Conservation (phyloP, 495 filamentous ascomycete genomes). For the Xylaria cubensis region DNA sequence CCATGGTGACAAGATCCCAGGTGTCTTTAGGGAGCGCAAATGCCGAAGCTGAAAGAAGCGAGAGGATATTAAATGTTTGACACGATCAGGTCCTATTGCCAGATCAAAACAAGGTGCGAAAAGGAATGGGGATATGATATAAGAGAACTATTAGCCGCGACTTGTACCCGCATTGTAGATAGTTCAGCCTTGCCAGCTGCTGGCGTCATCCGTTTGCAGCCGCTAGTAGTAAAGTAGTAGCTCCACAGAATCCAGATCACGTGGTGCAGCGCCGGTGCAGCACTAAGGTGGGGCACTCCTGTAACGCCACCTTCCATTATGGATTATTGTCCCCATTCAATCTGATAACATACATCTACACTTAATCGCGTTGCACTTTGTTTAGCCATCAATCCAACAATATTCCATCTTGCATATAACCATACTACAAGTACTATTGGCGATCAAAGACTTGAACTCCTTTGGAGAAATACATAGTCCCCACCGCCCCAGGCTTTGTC, state of each 20-base stretch:
- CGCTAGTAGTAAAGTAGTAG: neutral
- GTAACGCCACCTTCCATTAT: neutral
- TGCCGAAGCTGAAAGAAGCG: neutral
- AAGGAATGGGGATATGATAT: slow-evolving; percentile 4
- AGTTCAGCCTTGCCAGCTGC: slow-evolving; percentile 23
- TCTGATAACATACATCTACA: neutral
- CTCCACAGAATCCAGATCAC: neutral
- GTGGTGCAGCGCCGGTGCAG: neutral
- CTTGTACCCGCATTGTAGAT: too few relatives aligned
- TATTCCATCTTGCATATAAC: slow-evolving; percentile 12
- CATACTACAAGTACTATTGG: neutral
- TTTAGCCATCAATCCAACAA: neutral
- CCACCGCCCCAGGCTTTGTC: neutral
- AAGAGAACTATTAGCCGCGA: neutral
- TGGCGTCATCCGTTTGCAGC: slow-evolving; percentile 26
- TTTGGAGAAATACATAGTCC: slow-evolving; percentile 2
- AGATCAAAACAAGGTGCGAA: neutral
- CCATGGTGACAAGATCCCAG: slow-evolving; percentile 30
- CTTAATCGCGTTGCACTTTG: neutral
- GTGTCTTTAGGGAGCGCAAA: neutral
- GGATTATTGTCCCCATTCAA: neutral
- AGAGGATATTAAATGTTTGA: neutral
- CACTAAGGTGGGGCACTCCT: slow-evolving; percentile 12
- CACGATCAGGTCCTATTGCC: neutral
- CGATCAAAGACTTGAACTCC: neutral